Evolutionary conservation across 345 rosid species (phyloP), one percentile per base, ranked within the genome.

Genomic region (Conringia planisiliqua): DNA sequence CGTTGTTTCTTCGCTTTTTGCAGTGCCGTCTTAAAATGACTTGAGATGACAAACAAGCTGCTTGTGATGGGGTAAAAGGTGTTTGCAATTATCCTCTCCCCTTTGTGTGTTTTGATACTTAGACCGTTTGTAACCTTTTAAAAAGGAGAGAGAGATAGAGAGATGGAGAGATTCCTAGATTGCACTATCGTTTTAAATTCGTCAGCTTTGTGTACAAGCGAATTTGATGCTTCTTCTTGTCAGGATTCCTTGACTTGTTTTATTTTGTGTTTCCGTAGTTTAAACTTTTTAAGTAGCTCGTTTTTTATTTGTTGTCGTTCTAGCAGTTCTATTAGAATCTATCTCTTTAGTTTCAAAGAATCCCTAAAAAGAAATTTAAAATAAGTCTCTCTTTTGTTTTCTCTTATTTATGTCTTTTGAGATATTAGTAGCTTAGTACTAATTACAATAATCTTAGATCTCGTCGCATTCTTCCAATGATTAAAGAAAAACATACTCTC

Each of bases 21-120:
- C 70, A 66, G 70, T 66, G 64, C 43, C 63, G n/a, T 56, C 73
- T 7, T 70, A 58, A 33, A 22, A 32, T 17, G 7, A 10, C 10
- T 68, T 68, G 6, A 36, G 61, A 51, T 35, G 2, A 20, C 29
- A 46, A 27, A 5, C 7, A 44, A 32, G 13, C 44, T 33, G 32
- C 36, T 36, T 42, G 66, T 2, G 67, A 27, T 65, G 70, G 17
- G 24, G 24, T 22, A 22, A 22, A 22, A 1, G 24, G 24, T 22
- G 24, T 22, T 22, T 22, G 24, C 24, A 22, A 7, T 11, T 6
- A 65, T 18, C 70, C 58, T 20, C 7, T 13, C 42, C 27, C 18
- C 71, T 42, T 29, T 36, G 47, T 67, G 71, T 69, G 17, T 46
- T 6, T 44, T 46, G 39, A 27, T 44, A 9, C 5, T 17, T 44